Evolutionary conservation across 371 early-diverging fungal genomes (phyloP).

Genomic region (Coemansia sp.): DNA sequence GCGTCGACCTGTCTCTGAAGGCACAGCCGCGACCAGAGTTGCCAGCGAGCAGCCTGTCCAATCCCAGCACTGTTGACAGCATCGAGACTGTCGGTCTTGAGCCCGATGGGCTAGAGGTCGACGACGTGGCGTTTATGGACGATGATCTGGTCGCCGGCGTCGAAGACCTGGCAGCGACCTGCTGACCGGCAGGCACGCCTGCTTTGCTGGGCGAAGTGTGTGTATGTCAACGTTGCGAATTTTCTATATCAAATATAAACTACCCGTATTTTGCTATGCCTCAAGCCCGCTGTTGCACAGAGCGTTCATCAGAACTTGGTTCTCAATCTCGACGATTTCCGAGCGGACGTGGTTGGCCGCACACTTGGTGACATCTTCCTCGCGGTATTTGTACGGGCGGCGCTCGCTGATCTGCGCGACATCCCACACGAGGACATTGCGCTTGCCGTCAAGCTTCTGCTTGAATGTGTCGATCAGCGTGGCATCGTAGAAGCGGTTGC

Average conservation of each 20-base stretch:
- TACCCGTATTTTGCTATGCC: no score
- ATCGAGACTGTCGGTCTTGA: neutral
- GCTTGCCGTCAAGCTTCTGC: conserved; percentile 26
- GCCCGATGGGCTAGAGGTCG: neutral
- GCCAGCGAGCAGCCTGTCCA: neutral
- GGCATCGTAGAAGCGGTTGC: conserved; percentile 51
- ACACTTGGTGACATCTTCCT: neutral
- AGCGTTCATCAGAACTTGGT: conserved; percentile 13
- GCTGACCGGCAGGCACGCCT: no score
- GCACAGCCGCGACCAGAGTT: neutral
- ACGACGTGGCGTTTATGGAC: neutral
- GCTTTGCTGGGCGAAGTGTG: no score
- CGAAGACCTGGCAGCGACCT: neutral
- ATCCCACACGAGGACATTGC: conserved; percentile 8
- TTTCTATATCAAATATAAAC: no score
- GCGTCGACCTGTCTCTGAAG: conserved; percentile 14
- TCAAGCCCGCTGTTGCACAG: conserved; percentile 8
- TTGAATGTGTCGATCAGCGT: conserved; percentile 36
- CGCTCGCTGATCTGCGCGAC: conserved; percentile 9
- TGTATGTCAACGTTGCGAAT: no score
- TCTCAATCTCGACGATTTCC: conserved; percentile 13
- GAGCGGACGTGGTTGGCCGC: conserved; percentile 15
- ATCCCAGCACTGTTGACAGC: neutral
- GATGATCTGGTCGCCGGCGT: neutral
- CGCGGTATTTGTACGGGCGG: neutral